Conservation (phyloP, 2,329 filamentous ascomycete genomes). For the Sclerotinia trifoliorum region DNA sequence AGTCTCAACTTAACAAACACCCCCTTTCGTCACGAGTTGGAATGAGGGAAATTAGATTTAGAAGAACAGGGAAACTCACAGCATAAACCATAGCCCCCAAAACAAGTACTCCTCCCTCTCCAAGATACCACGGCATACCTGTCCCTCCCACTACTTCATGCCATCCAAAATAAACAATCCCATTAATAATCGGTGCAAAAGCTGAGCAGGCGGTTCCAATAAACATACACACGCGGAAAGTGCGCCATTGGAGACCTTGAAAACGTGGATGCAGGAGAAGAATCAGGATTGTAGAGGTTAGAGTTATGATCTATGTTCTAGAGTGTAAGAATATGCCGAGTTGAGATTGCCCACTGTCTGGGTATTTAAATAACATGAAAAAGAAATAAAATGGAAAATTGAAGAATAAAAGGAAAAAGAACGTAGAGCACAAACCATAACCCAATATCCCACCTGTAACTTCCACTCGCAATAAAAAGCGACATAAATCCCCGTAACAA, state of each 20-base stretch:
- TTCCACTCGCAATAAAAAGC: conserved; percentile 21
- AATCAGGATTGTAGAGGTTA: not conserved
- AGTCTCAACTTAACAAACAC: too few species aligned
- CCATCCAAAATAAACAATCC: conserved; percentile 21
- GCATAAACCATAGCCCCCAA: conserved; percentile 22
- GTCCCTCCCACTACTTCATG: conserved; percentile 11
- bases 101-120: conserved; percentile 26
- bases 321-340: not conserved
- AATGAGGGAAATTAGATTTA: too few species aligned
- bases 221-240: conserved; percentile 15
- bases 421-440: conserved; percentile 3
- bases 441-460: conserved; percentile 16
- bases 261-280: conserved; percentile 17
- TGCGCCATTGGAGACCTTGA: conserved; percentile 14
- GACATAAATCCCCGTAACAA: conserved; percentile 12
- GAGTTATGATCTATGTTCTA: not conserved
- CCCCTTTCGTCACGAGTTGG: not conserved
- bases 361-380: not conserved
- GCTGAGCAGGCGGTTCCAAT: conserved; percentile 10
- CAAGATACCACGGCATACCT: conserved; percentile 29
- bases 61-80: conserved; percentile 12
- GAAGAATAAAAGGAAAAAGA: not conserved
- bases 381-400: too few species aligned
- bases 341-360: not conserved
- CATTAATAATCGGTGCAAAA: conserved; percentile 18